Evolutionary conservation across 306 rosid genomes (phyloP).

Genomic region (Carpinus viminea): DNA sequence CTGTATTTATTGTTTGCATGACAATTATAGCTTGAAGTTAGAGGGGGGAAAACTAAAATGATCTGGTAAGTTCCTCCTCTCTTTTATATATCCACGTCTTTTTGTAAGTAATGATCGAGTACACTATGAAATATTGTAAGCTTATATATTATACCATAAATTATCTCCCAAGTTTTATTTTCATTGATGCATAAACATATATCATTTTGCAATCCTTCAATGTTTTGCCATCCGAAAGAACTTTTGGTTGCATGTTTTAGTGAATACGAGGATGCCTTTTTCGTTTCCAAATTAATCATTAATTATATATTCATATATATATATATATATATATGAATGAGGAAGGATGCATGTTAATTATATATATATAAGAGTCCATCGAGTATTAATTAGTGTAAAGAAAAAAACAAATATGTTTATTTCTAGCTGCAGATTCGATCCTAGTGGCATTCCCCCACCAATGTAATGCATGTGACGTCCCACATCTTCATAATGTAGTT

Average conservation of each 20-base stretch:
- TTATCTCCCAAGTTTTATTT: background rate
- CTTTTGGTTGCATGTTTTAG: background rate
- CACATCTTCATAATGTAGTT: constrained; percentile 27
- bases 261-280: too few species aligned
- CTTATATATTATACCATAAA: background rate
- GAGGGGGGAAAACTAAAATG: background rate
- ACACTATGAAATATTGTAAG: background rate
- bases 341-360: background rate
- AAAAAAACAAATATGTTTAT: background rate
- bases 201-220: background rate
- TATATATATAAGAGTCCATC: background rate
- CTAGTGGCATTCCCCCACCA: constrained; percentile 16
- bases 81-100: background rate
- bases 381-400: background rate
- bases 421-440: constrained; percentile 16
- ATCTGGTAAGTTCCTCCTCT: constrained; percentile 13
- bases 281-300: background rate
- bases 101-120: background rate
- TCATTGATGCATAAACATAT: background rate
- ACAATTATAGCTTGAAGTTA: constrained; percentile 15
- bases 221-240: background rate
- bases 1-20: background rate
- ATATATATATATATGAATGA: background rate
- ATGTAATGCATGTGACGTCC: constrained; percentile 18
- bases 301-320: too few species aligned